phyloP scores from a whole-genome alignment of 768 basidiomycete species.

The Rhodosporidiobolus sp. region DNA sequence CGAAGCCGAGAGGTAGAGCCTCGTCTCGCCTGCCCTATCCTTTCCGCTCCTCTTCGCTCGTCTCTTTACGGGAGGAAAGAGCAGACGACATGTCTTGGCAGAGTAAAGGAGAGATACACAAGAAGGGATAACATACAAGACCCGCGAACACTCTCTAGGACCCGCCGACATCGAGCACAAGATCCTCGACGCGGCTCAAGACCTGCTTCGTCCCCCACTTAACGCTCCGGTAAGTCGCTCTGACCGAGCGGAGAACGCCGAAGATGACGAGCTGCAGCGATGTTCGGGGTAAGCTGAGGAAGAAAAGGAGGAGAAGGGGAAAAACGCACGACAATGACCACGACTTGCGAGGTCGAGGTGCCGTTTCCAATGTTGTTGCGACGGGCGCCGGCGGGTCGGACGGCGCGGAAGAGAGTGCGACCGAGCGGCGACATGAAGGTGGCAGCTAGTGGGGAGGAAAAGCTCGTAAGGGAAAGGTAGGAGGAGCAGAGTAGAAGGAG shows the following conservation, averaged over 20 bases:
- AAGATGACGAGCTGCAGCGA: conserved; percentile 16
- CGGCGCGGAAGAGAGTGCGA: conserved; percentile 21
- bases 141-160: not conserved
- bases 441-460: not conserved
- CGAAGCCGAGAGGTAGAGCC: too few relatives aligned
- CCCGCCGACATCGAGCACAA: conserved; percentile 27
- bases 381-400: conserved; percentile 14
- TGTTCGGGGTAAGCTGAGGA: not conserved
- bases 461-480: not conserved
- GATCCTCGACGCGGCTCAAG: conserved; percentile 20
- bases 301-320: not conserved
- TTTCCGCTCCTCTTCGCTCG: too few relatives aligned
- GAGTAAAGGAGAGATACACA: not conserved
- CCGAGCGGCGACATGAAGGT: conserved; percentile 25
- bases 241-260: conserved; percentile 9
- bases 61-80: too few relatives aligned
- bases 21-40: too few relatives aligned
- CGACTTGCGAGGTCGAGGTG: conserved; percentile 3
- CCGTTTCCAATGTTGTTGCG: conserved; percentile 6
- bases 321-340: conserved; percentile 21
- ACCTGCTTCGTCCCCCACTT: conserved; percentile 6
- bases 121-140: not conserved
- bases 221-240: conserved; percentile 15
- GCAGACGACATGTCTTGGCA: too few relatives aligned
- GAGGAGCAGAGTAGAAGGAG: too few relatives aligned